Base-by-base conservation (phyloP, 371 early-diverging fungal species). In the Mortierella sp. region DNA sequence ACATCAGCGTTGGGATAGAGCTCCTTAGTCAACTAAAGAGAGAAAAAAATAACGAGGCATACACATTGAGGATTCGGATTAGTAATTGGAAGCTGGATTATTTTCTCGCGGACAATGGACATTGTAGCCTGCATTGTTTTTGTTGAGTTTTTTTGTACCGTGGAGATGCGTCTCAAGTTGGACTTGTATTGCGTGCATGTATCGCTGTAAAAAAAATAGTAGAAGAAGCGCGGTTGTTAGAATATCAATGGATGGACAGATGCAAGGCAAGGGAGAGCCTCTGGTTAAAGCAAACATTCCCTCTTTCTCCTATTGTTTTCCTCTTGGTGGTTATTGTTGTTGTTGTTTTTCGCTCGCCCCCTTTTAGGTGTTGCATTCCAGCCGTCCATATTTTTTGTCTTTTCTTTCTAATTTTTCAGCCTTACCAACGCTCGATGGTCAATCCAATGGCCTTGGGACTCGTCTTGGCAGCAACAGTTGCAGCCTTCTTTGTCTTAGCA, bases 371-470 rank as follows among this genome's bases (percentile, higher is more conserved):
- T 63, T 7, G 60, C 28, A 16, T 28, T 26, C 3, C 28, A 70
- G 19, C 45, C n/a, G 28, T 55, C 1, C 24, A 26, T 26, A 19
- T 34, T 50, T 5, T 48, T 34, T 52, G 42, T 63, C 19, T 50
- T 54, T n/a, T 42, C 14, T 54, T 16, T 24, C 9, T 16, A 50
- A 8, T 79, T 38, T 38, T 38, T 38, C 42, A 38, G 42, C 42
- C 42, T 65, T 72, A 83, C 84, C 84, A 84, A 73, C 84, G 78
- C 71, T 84, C 84, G 73, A 84, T 78, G 26, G 81, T 84, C 48
- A 84, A 11, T 60, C 78, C 81, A 71, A 84, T 71, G 14, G 72
- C 72, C 44, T 42, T 74, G 42, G 63, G 70, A 21, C 31, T 74
- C 31, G 58, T 68, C 11, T 60, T 47, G 45, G 75, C 50, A 71